Percentiles rank a stretch among this genome's conserved stretches.
phyloP scores from a whole-genome alignment of 129 eudicot genomes.

The Escallonia rubra region DNA sequence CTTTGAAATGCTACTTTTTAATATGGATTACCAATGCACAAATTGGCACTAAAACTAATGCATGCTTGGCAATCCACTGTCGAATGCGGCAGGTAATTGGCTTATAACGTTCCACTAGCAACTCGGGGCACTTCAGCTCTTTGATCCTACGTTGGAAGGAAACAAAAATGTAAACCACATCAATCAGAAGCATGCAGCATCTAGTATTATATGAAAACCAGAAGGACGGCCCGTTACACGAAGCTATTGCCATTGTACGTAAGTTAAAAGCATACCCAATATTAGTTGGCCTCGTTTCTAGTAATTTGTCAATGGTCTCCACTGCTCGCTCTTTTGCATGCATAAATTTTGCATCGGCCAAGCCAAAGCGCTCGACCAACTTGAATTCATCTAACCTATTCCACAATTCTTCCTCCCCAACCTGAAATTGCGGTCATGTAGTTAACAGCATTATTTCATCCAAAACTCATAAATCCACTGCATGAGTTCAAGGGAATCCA shows the following conservation, averaged over 20 bases:
- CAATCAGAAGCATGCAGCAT: neutral
- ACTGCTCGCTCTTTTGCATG: slow-evolving; percentile 61
- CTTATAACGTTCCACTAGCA: slow-evolving; percentile 58
- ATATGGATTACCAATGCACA: slow-evolving; percentile 53
- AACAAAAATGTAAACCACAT: neutral
- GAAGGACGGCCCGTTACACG: neutral
- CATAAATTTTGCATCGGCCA: slow-evolving; percentile 28
- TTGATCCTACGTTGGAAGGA: slow-evolving; percentile 39
- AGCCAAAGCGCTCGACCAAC: slow-evolving; percentile 18
- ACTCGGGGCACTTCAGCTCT: slow-evolving; percentile 81
- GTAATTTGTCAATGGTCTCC: slow-evolving; percentile 31
- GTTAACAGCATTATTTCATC: neutral
- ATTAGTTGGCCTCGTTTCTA: slow-evolving; percentile 53
- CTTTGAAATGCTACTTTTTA: slow-evolving; percentile 35
- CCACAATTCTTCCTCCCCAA: slow-evolving; percentile 49
- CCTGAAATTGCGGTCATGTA: slow-evolving; percentile 35
- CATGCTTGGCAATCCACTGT: slow-evolving; percentile 67
- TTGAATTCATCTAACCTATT: slow-evolving; percentile 34
- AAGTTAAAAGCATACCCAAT: slow-evolving; percentile 39
- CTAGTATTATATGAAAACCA: neutral
- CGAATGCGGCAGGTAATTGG: slow-evolving; percentile 53
- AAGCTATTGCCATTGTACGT: too few species aligned
- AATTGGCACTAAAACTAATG: slow-evolving; percentile 42
- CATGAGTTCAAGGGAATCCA: neutral
- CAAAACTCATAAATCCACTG: neutral